A percentile compares a stretch with the other conserved stretches of the same genome.
These are phyloP conservation scores for Scutellaria galericulata DNA, from an alignment of 257 asterid species.

Conservation along the genomic window DNA sequence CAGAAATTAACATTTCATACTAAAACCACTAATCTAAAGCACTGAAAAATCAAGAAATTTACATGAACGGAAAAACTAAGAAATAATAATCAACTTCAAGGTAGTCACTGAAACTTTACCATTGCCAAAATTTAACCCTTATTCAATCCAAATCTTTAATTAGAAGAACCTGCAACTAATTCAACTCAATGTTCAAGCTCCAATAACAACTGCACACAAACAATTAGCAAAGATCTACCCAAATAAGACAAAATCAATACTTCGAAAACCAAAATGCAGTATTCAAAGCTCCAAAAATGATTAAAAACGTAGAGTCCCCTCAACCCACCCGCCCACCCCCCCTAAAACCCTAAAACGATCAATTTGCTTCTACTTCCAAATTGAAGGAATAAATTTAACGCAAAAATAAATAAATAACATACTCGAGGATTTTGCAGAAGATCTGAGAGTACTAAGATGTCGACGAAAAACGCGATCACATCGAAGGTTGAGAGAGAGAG, in stretches of 20 bases:
- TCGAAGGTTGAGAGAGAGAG: constrained; percentile 24
- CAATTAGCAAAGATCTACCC: constrained; percentile 36
- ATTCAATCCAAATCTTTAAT: constrained; percentile 36
- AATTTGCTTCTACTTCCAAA: constrained; percentile 10
- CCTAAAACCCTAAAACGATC: constrained; percentile 43
- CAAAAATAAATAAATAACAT: constrained; percentile 18
- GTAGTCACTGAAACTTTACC: constrained; percentile 41
- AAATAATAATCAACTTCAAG: constrained; percentile 8
- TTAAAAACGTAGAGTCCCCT: background rate
- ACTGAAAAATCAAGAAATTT: background rate
- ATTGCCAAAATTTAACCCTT: constrained; percentile 39
- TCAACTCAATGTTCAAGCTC: constrained; percentile 38
- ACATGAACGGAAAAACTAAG: background rate
- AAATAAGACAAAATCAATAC: constrained; percentile 11
- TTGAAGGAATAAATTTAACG: background rate
- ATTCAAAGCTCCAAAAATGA: background rate
- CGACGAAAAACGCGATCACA: constrained; percentile 42
- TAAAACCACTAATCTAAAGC: constrained; percentile 2
- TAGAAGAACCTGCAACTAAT: constrained; percentile 35
- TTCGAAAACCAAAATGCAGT: constrained; percentile 36
- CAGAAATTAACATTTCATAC: constrained; percentile 7
- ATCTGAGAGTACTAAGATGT: constrained; percentile 38
- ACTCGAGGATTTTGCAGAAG: constrained; percentile 34
- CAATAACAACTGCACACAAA: constrained; percentile 32
- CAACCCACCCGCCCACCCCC: too few species aligned